Base-by-base conservation (phyloP, 495 filamentous ascomycete species). In the Emericellopsis terricola region DNA sequence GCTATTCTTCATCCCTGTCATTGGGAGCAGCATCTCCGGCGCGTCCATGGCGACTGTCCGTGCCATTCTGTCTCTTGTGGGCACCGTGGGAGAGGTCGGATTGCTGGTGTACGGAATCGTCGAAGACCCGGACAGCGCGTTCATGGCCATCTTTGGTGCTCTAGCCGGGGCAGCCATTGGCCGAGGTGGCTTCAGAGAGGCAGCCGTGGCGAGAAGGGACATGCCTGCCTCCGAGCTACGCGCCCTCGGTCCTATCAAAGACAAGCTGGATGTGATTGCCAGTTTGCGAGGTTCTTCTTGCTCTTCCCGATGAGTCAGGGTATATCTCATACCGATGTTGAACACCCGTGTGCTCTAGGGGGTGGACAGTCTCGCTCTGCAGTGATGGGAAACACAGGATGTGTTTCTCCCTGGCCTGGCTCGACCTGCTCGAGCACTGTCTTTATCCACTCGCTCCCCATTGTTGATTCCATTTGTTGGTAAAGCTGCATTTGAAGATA, bases 1-100 rank as follows among this genome's bases (percentile, higher is more conserved):
- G 7, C 24, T 37, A 11, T 37, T 37, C 24, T 37, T 37, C 24
- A 37, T 37, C 15, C 34, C 34, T 16, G 28, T 37, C 19, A 15
- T 37, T 14, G 34, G 34, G 20, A 8, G 8, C 8, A 15, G 20
- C 21, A 23, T 13, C 33, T 19, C 9, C 13, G 33, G n/a, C 24
- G 19, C 15, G 19, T 15, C 9, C 32, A 9, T 26, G 17, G 28
- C 33, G 9, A 26, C 19, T 14, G 21, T 28, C 14, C 33, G 33
- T 13, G 15, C 23, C 21, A 16, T 29, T 15, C 21, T 29, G n/a
- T 13, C 6, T 5, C 15, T 37, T 11, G 8, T 37, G 13, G 34
- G 15, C 3, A 14, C 10, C 2, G 14, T 17, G 11, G 34, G 10
- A 3, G 34, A 37, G 8, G 34, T 26, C 24, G 34, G 21, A 11